These are phyloP conservation scores for Cryphonectria radicalis DNA, from an alignment of 2,329 filamentous ascomycete genomes.

Conservation along the genomic window DNA sequence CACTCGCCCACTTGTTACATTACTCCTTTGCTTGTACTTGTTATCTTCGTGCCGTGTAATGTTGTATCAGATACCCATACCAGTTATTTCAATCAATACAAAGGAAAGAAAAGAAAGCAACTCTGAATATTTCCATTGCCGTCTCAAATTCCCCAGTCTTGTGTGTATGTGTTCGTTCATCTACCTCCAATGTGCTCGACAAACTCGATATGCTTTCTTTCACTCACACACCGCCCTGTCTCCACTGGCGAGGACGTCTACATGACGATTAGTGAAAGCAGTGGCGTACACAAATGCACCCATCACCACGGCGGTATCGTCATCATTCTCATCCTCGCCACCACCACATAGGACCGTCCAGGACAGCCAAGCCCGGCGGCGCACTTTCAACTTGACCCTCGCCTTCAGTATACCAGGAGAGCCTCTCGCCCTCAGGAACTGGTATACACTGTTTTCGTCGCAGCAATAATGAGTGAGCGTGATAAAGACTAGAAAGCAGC, in stretches of 20 bases:
- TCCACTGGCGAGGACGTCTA: too few relatives aligned
- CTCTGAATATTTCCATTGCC: neutral
- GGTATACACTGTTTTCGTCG: neutral
- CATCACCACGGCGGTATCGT: too few relatives aligned
- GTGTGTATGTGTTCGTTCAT: too few relatives aligned
- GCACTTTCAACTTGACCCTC: neutral
- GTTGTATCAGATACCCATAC: conserved; percentile 11
- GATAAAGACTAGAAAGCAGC: too few relatives aligned
- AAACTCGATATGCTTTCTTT: too few relatives aligned
- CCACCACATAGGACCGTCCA: neutral
- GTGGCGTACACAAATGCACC: neutral
- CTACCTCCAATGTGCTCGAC: too few relatives aligned
- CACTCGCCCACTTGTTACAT: neutral
- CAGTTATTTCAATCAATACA: neutral
- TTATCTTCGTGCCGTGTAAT: neutral
- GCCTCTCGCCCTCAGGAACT: neutral
- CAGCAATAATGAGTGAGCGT: too few relatives aligned
- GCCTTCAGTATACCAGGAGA: neutral
- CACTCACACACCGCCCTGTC: too few relatives aligned
- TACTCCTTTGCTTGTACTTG: neutral
- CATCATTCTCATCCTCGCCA: too few relatives aligned
- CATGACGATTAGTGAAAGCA: too few relatives aligned
- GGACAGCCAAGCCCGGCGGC: neutral
- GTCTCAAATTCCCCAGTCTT: neutral
- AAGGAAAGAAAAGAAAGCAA: neutral